Percentiles rank a stretch among this genome's conserved stretches.
These are phyloP conservation scores for Gastrolobium villosum DNA, from an alignment of 306 rosid species.

Conservation along the genomic window DNA sequence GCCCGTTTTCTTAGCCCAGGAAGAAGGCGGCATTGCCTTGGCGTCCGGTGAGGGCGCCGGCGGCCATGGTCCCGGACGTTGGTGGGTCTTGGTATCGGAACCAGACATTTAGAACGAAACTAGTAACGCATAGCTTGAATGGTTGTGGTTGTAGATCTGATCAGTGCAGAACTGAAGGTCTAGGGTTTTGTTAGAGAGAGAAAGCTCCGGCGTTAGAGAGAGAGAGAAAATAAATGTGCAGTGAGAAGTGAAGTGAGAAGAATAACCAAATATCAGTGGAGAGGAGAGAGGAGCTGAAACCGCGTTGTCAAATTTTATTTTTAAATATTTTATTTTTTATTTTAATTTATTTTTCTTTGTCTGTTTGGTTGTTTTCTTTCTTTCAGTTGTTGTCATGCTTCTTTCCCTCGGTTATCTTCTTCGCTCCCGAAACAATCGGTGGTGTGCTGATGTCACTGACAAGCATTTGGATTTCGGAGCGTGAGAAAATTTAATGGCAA, in stretches of 20 bases:
- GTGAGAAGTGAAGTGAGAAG: background rate
- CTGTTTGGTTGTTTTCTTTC: background rate
- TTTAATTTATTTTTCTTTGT: background rate
- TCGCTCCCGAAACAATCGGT: slow-evolving; percentile 41
- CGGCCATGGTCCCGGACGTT: slow-evolving; percentile 90
- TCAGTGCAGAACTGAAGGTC: slow-evolving; percentile 34
- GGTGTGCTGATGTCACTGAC: slow-evolving; percentile 23
- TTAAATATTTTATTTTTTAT: background rate
- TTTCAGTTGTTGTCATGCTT: background rate
- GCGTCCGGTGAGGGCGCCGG: slow-evolving; percentile 59
- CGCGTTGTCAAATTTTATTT: slow-evolving; percentile 48
- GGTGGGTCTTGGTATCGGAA: slow-evolving; percentile 74
- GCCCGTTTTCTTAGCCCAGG: slow-evolving; percentile 96
- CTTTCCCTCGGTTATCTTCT: background rate
- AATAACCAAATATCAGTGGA: background rate
- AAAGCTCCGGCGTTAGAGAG: slow-evolving; percentile 45
- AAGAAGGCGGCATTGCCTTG: slow-evolving; percentile 77
- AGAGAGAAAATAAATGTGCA: background rate
- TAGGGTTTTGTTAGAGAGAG: slow-evolving; percentile 53
- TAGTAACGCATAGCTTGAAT: slow-evolving; percentile 54
- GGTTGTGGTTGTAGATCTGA: slow-evolving; percentile 62
- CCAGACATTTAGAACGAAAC: slow-evolving; percentile 59
- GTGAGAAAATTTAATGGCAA: slow-evolving; percentile 15
- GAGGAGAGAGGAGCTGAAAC: slow-evolving; percentile 39
- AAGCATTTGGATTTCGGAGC: slow-evolving; percentile 37